Evolutionary conservation across 2,329 filamentous ascomycete species (phyloP).

Genomic region (Byssochlamys sp.): DNA sequence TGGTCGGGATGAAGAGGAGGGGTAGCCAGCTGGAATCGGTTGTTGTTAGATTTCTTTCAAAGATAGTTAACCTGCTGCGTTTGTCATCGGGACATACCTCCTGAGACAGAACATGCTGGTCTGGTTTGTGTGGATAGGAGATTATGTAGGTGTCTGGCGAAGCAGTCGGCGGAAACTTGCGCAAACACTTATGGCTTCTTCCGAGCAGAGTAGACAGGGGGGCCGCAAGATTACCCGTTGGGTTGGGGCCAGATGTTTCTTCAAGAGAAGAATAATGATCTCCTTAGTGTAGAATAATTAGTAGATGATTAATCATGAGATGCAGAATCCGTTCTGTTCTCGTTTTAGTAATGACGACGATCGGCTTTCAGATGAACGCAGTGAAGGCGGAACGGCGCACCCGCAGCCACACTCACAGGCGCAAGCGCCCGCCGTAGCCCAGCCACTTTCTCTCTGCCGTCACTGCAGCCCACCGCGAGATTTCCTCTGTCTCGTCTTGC

Average conservation of each 20-base stretch:
- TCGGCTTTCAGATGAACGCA: not conserved
- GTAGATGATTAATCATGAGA: not conserved
- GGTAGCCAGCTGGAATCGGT: conserved; percentile 60
- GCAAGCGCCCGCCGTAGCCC: not conserved
- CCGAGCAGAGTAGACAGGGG: not conserved
- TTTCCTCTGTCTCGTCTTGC: not conserved
- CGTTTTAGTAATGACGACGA: not conserved
- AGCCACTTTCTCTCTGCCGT: not conserved
- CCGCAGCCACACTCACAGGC: not conserved
- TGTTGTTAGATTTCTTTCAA: conserved; percentile 1
- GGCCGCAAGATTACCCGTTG: not conserved
- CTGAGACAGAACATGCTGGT: conserved; percentile 56
- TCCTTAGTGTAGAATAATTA: not conserved
- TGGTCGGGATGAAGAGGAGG: conserved; percentile 78
- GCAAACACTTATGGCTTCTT: not conserved
- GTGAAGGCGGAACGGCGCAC: not conserved
- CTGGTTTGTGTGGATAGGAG: not conserved
- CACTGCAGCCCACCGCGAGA: not conserved
- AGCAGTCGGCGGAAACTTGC: not conserved
- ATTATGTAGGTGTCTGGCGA: not conserved
- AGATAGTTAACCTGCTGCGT: not conserved
- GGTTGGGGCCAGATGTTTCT: not conserved
- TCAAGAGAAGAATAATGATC: not conserved
- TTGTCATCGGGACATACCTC: conserved; percentile 38
- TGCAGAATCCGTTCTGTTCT: not conserved